Base-by-base conservation (phyloP, 2,329 filamentous ascomycete species). In the Beauveria varroae region DNA sequence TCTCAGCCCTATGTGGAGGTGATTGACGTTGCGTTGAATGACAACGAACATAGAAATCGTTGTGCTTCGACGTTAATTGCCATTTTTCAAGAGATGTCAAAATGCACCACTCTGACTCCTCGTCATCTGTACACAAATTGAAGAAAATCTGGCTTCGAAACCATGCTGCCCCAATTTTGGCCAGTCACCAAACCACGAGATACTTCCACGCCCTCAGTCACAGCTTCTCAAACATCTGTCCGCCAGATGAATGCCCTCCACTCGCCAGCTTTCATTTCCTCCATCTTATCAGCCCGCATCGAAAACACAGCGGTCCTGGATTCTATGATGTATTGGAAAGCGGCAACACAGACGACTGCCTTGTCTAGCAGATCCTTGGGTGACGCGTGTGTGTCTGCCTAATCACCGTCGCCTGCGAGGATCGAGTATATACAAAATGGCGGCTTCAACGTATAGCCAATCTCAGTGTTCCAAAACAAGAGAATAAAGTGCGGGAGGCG, bases 301-400 rank as follows among this genome's bases (percentile, higher is more conserved):
- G 47, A 64, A 28, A 64, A 64, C 5, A 22, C 49, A 14, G 60
- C 63, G 14, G 57, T 60, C 16, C 50, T 44, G 1, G 61, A 52
- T 4, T 28, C 53, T 3, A 57, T 54, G 14, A n/a, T 22, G 22
- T 61, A 64, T 8, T 22, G 58, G 34, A 64, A 59, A 9, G 46
- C 46, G 1, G 44, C 30, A 2, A 59, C 57, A 24, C 44, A 59
- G 6, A 59, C 57, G 10, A 52, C 26, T 20, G 22, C 57, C n/a
- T 51, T 50, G 6, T 52, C 57, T 5, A 47, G 20, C 3, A 43
- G 18, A 2, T 30, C 46, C 22, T 20, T 9, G 6, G 22, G 16
- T 24, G 40, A n/a, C 10, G 40, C 16, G 26, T 24, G 20, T 14
- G 30, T n/a, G 4, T 2, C 2, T 4, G 3, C 22, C 12, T 16